Evolutionary conservation across 2,329 filamentous ascomycete species (phyloP), one percentile per base, ranked within the genome.

Genomic region (Sclerotinia nivalis): DNA sequence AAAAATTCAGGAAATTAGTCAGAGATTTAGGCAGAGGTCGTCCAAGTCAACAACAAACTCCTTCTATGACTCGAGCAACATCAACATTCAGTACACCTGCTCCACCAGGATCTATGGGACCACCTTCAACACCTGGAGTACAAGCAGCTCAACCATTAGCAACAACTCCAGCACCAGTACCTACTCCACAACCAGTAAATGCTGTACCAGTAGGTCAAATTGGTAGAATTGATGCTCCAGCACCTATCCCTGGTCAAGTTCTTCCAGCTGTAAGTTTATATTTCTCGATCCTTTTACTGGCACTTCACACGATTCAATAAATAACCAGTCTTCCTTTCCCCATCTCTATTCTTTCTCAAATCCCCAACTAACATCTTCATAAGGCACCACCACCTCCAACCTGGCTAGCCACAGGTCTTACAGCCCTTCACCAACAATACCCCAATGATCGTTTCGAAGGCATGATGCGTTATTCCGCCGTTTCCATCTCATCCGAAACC

Each of bases 391-490:
- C 92, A 10, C 89, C 93, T 25, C 94, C 95, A n/a, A 84, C 87
- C 69, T 98, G 96, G 96, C 91, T 99, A 69, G 83, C 85, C 70
- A 82, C 86, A 50, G 91, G 92, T 67, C 87, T 98, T n/a, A 83
- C 87, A 71, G 85, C 88, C 34, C 87, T 98, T 75, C 88, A 88
- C 74, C 83, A 85, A 71, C 81, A 81, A 25, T 95, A 97, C 77
- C 90, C 92, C 4, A 87, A 90, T 75, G 93, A 97, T 79, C 86
- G 87, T 43, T 98, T 98, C 79, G 93, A 97, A 80, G 91, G 89
- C 68, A 87, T 91, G 31, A 99, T 99, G 96, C 93, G 93, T 71
- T 94, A 96, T 80, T 92, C 89, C 34, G 89, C 91, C 70, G 87
- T 97, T 72, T 91, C 97, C 79, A 87, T 86, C 15, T 84, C 87